Base-by-base conservation (phyloP, 1,284 basidiomycete species). In the Microstroma glucosiphilum region DNA sequence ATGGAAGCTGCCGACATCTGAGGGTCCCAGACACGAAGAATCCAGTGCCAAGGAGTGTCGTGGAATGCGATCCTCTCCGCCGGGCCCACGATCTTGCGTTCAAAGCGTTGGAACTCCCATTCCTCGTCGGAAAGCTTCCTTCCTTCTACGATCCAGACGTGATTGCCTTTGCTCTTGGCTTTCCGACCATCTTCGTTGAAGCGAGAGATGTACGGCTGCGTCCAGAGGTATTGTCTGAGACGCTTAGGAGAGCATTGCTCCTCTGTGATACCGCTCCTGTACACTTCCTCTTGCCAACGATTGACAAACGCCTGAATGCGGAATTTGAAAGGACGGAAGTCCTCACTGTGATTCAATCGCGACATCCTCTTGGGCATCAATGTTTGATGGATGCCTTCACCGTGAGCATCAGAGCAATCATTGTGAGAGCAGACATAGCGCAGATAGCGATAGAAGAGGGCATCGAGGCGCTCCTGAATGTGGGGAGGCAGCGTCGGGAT, bases 291-390 rank as follows among this genome's bases (percentile, higher is more conserved):
- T 72, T 94, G 84, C 79, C 98, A 98, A 0, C 90, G 90, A 73
- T 93, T 92, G 13, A 94, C 97, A 81, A 99, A 99, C 0, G 96
- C 94, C 79, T 94, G 91, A 72, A 99, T 98, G 60, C 96, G 87
- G 82, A 98, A 98, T 81, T 97, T 97, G 87, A 99, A 98, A 19
- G 96, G 94, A 30, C 94, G 86, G 81, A 94, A 99, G 81, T 97
- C 94, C 55, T 88, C 87, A 55, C 90, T 92, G 82, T 97, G 93
- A 53, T 77, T 72, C 30, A 76, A 59, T 13, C 73, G 64, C 0
- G 69, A 68, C 75, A 78, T 58, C 6, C 57, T 40, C 65, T 82
- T 81, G 1, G 93, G 90, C 96, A 97, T 98, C 70, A 98, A 84
- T 48, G 92, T 92, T 82, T 99, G 96, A 80, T 99, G 96, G 61